phyloP scores from a whole-genome alignment of 352 stramenopile species.

The Phytophthora colocasiae region DNA sequence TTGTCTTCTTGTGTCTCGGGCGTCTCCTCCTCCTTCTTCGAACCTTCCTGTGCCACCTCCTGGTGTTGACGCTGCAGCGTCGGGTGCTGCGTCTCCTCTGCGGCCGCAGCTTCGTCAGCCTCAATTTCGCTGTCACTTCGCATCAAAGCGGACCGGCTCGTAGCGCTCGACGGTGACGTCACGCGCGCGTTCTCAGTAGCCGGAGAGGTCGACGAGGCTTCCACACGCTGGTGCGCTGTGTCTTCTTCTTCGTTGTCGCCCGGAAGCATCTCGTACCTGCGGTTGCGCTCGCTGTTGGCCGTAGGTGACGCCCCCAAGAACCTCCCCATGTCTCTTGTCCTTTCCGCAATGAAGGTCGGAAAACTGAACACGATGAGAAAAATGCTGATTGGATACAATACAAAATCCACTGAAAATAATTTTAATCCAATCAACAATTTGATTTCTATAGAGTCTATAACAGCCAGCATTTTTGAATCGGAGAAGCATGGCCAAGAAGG shows the following conservation, averaged over 20 bases:
- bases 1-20: conserved; percentile 18
- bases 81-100: conserved; percentile 28
- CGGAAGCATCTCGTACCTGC: conserved; percentile 66
- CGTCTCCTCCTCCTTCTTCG: conserved; percentile 19
- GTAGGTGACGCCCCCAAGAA: conserved; percentile 57
- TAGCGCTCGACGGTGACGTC: conserved; percentile 12
- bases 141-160: conserved; percentile 39
- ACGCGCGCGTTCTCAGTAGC: conserved; percentile 4
- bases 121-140: conserved; percentile 35
- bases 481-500: conserved; percentile 30
- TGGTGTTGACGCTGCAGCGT: conserved; percentile 35
- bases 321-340: conserved; percentile 46
- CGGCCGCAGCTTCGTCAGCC: conserved; percentile 15
- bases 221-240: conserved; percentile 2
- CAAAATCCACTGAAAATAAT: not conserved
- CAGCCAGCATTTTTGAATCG: conserved; percentile 7
- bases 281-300: conserved; percentile 44
- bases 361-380: conserved; percentile 29
- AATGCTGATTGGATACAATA: conserved; percentile 24
- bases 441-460: not conserved
- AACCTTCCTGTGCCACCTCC: conserved; percentile 15
- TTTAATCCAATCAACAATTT: conserved; percentile 14
- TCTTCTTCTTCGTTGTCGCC: conserved; percentile 46
- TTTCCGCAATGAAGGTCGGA: conserved; percentile 23
- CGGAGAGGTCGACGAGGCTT: not conserved